Evolutionary conservation across 768 basidiomycete genomes (phyloP), one percentile per base, ranked within the genome.

Genomic region (Podaxis mareebaensis): DNA sequence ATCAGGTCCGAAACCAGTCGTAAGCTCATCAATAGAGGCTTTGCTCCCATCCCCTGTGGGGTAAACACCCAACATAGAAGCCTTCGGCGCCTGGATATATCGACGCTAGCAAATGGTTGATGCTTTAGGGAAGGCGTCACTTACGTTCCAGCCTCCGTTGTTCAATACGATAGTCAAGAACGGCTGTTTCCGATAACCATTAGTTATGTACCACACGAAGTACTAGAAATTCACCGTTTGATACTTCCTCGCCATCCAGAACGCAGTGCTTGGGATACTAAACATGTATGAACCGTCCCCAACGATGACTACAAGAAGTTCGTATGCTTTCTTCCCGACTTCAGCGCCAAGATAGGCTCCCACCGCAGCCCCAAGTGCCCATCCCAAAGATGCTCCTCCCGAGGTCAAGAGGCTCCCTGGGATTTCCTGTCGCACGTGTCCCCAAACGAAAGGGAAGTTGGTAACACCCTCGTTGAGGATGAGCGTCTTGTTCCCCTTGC

Each of bases 241-340:
- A 70, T 91, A 91, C 52, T 80, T 79, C 67, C 83, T 79, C 0
- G 90, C 88, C 73, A 91, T 90, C 90, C 90, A 91, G 72, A 82
- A 91, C 1, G 83, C 83, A 0, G 87, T 82, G 42, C 82, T 79
- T 0, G 90, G 90, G 0, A 87, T 84, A 0, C 85, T 80, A 67
- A 91, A 91, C 69, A 91, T 68, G 67, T 79, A 92, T 6, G 83
- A 84, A 0, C 90, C 90, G 67, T 92, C 90, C 0, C 90, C 90
- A 3, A 90, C 85, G 28, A 92, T 75, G 1, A 76, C 77, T 1
- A 83, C 79, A 8, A 86, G 77, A 46, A 91, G 70, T n/a, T 91
- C 86, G 54, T 81, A 78, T 5, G 70, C 65, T 8, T 73, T 71
- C 63, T 11, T 59, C 49, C 11, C 72, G 2, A 70, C 70, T 17